Conservation (phyloP, 192 early-diverging fungal genomes). For the Entomortierella parvispora region DNA sequence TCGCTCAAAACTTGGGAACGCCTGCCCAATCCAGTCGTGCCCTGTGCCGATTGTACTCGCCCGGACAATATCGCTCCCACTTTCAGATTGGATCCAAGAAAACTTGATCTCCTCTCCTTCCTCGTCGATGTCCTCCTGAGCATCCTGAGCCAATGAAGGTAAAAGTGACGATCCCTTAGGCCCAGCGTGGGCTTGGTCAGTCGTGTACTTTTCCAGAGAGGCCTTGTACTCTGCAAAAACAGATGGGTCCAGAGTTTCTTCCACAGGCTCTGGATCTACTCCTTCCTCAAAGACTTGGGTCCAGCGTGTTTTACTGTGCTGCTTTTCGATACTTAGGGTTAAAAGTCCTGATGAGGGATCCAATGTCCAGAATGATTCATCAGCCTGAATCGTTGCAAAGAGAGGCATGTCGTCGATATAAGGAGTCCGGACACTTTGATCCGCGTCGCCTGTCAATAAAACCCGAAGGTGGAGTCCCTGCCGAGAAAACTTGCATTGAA, state of each 20-base stretch:
- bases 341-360: slow-evolving; percentile 64
- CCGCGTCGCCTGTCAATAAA: slow-evolving; percentile 9
- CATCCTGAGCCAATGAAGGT: slow-evolving; percentile 22
- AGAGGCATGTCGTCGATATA: slow-evolving; percentile 35
- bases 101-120: slow-evolving; percentile 55
- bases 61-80: slow-evolving; percentile 50
- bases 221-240: slow-evolving; percentile 68
- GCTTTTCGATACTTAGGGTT: slow-evolving; percentile 71
- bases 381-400: slow-evolving; percentile 61
- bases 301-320: slow-evolving; percentile 70
- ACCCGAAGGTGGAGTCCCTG: slow-evolving; percentile 35
- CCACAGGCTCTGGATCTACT: slow-evolving; percentile 52
- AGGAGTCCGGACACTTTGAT: slow-evolving; percentile 14
- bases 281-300: slow-evolving; percentile 74
- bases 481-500: slow-evolving; percentile 67
- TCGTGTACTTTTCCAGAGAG: slow-evolving; percentile 70
- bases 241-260: slow-evolving; percentile 70
- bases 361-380: slow-evolving; percentile 75
- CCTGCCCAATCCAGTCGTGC: slow-evolving; percentile 71
- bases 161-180: slow-evolving; percentile 20
- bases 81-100: slow-evolving; percentile 50
- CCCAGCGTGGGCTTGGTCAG: slow-evolving; percentile 46
- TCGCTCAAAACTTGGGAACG: slow-evolving; percentile 35
- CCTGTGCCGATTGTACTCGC: slow-evolving; percentile 60
- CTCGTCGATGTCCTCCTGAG: slow-evolving; percentile 56